Percentiles rank a stretch among this genome's conserved stretches.
Evolutionary conservation across 495 filamentous ascomycete species (phyloP).

Genomic region (Bombardia bombarda): DNA sequence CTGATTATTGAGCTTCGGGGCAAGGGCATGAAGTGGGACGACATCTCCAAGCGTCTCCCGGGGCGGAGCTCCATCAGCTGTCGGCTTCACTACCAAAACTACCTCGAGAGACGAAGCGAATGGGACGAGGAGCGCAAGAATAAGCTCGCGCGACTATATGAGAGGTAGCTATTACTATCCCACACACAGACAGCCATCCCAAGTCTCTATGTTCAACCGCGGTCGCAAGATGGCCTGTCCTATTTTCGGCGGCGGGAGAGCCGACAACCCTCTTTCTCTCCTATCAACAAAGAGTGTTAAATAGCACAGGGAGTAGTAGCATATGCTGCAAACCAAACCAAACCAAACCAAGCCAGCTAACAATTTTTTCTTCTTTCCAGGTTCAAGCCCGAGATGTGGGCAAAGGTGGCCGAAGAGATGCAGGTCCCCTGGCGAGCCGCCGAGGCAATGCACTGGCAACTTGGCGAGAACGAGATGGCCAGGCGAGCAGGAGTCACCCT

Average conservation of each 20-base stretch:
- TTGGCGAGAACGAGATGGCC: constrained; percentile 90
- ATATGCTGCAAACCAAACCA: too few relatives aligned
- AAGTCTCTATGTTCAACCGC: too few relatives aligned
- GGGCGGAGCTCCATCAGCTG: constrained; percentile 91
- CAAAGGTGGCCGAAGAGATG: constrained; percentile 87
- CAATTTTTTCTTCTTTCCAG: too few relatives aligned
- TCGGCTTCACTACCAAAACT: constrained; percentile 94
- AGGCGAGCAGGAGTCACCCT: constrained; percentile 77
- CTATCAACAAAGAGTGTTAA: too few relatives aligned
- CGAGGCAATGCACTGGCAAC: constrained; percentile 96
- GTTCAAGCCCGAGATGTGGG: constrained; percentile 97
- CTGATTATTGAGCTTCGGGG: constrained; percentile 83
- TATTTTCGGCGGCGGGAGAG: too few relatives aligned
- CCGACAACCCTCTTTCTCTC: too few relatives aligned
- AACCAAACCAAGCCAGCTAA: too few relatives aligned
- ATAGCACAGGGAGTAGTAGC: too few relatives aligned
- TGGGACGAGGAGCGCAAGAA: constrained; percentile 99
- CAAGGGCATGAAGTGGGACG: constrained; percentile 95
- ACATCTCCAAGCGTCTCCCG: constrained; percentile 83
- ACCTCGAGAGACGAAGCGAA: constrained; percentile 78
- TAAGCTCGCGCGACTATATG: constrained; percentile 87
- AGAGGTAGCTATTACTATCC: constrained; percentile 59
- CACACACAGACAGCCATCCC: constrained; percentile 12
- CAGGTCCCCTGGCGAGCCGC: constrained; percentile 92
- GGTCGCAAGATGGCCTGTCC: too few relatives aligned